phyloP scores from a whole-genome alignment of 2,329 filamentous ascomycete species.

The Albifimbria verrucaria region DNA sequence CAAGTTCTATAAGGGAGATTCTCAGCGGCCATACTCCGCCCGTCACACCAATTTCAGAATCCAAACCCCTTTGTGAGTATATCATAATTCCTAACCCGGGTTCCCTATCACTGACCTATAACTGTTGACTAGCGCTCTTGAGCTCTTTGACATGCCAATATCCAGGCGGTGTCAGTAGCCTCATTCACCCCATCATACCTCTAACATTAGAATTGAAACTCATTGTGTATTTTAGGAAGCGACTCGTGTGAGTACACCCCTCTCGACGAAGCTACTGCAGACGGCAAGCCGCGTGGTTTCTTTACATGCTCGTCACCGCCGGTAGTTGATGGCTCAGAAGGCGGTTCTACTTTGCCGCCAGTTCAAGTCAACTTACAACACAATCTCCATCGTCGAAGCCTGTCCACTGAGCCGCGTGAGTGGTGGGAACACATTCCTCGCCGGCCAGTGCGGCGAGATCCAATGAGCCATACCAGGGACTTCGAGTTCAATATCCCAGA shows the following conservation, averaged over 20 bases:
- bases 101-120: neutral
- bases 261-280: constrained; percentile 33
- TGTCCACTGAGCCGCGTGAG: constrained; percentile 23
- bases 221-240: constrained; percentile 38
- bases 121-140: constrained; percentile 7
- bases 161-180: constrained; percentile 29
- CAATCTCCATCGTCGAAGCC: constrained; percentile 16
- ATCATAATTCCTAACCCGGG: neutral
- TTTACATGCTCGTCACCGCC: constrained; percentile 39
- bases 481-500: constrained; percentile 51
- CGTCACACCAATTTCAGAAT: constrained; percentile 21
- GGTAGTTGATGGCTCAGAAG: constrained; percentile 1
- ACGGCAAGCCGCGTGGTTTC: constrained; percentile 36
- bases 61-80: neutral
- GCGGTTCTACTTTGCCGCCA: constrained; percentile 1
- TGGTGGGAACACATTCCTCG: constrained; percentile 33
- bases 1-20: constrained; percentile 38
- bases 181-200: neutral
- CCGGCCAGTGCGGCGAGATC: constrained; percentile 15
- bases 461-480: constrained; percentile 9
- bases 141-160: constrained; percentile 20
- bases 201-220: constrained; percentile 2
- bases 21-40: constrained; percentile 33
- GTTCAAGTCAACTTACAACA: constrained; percentile 11
- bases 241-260: constrained; percentile 46